Evolutionary conservation across 495 filamentous ascomycete species (phyloP).

Genomic region (Tuber borchii): DNA sequence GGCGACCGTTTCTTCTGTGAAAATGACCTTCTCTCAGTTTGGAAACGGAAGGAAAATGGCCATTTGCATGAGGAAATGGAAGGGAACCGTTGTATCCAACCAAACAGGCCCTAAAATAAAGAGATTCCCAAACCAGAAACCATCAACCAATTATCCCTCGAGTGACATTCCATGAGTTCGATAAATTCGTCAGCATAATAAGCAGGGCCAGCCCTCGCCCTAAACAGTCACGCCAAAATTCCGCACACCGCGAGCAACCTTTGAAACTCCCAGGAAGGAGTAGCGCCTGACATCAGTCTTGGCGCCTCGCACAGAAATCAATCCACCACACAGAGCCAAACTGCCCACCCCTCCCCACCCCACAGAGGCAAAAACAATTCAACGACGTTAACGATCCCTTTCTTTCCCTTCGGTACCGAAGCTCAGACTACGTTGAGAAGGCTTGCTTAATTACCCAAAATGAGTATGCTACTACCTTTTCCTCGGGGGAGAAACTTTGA

Average conservation of each 20-base stretch:
- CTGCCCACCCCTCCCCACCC: neutral
- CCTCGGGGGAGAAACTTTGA: slow-evolving; percentile 4
- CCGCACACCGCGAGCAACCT: neutral
- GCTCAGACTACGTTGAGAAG: slow-evolving; percentile 37
- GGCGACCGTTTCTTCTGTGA: too few relatives aligned
- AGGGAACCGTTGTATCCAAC: too few relatives aligned
- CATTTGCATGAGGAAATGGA: too few relatives aligned
- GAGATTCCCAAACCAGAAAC: neutral
- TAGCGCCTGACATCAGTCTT: neutral
- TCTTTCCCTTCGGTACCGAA: too few relatives aligned
- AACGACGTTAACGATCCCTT: neutral
- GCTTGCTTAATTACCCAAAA: slow-evolving; percentile 42
- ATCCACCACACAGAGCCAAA: neutral
- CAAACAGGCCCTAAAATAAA: neutral
- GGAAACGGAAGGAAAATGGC: too few relatives aligned
- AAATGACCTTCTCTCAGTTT: too few relatives aligned
- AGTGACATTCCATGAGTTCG: neutral
- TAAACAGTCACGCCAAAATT: neutral
- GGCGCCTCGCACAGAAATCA: neutral
- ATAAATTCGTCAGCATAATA: neutral
- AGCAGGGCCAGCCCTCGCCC: neutral
- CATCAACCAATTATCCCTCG: neutral
- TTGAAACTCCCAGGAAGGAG: neutral
- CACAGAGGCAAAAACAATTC: neutral
- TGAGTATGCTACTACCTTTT: slow-evolving; percentile 31